Evolutionary conservation across 805 yeast species (phyloP).

Genomic region (Suhomyces emberorum): DNA sequence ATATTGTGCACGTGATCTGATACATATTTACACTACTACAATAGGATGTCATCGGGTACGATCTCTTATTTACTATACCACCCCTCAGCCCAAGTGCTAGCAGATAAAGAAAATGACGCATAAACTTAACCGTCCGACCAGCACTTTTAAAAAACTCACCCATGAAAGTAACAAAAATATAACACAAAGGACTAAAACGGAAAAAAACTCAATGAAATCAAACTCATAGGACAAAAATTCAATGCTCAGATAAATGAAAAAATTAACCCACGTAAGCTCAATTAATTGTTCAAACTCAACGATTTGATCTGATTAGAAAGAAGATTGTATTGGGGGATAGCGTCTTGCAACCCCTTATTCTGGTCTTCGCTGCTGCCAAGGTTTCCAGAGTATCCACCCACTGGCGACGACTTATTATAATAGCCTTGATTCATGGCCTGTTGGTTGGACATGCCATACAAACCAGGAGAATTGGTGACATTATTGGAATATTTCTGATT

Average conservation of each 20-base stretch:
- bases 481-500: slow-evolving; percentile 16
- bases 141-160: background rate
- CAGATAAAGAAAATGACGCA: background rate
- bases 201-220: slow-evolving; percentile 1
- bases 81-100: background rate
- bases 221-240: background rate
- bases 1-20: too few species aligned
- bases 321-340: slow-evolving; percentile 12
- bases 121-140: background rate
- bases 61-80: background rate
- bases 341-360: slow-evolving; percentile 3
- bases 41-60: too few species aligned
- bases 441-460: slow-evolving; percentile 16
- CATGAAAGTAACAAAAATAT: background rate
- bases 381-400: slow-evolving; percentile 6
- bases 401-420: slow-evolving; percentile 9
- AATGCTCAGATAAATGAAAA: background rate
- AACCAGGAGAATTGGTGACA: slow-evolving; percentile 21
- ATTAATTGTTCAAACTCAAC: slow-evolving; percentile 24
- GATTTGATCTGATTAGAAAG: slow-evolving; percentile 34
- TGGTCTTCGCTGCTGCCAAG: slow-evolving; percentile 3
- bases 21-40: too few species aligned
- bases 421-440: slow-evolving; percentile 6
- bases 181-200: slow-evolving; percentile 3
- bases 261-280: too few species aligned